These are phyloP conservation scores for Chalciporus chontae DNA, from an alignment of 768 basidiomycete species.

Conservation along the genomic window DNA sequence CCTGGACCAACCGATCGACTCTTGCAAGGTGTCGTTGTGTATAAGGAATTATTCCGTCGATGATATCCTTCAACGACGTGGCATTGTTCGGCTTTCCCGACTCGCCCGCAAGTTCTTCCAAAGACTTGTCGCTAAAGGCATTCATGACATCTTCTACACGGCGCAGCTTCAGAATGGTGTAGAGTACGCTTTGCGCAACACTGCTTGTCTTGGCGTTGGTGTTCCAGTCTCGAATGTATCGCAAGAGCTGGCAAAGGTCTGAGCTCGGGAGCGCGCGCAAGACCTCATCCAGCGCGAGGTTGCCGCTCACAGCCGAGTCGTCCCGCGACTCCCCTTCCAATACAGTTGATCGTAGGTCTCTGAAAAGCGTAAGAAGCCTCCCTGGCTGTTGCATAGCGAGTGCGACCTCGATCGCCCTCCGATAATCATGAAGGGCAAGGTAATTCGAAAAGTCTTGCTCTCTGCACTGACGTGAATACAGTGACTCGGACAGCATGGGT, in stretches of 20 bases:
- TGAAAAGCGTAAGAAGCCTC: conserved; percentile 77
- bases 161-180: conserved; percentile 76
- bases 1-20: conserved; percentile 85
- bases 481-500: not conserved
- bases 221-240: conserved; percentile 90
- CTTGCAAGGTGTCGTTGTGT: conserved; percentile 88
- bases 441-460: conserved; percentile 97
- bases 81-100: conserved; percentile 25
- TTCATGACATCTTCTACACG: conserved; percentile 68
- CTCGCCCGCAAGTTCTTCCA: conserved; percentile 23
- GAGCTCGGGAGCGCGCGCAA: conserved; percentile 64
- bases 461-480: conserved; percentile 42
- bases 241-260: conserved; percentile 79
- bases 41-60: conserved; percentile 89
- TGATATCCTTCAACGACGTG: conserved; percentile 58
- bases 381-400: conserved; percentile 93
- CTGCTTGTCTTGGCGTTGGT: conserved; percentile 84
- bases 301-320: conserved; percentile 57
- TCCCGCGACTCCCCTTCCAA: conserved; percentile 10
- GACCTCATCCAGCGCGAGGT: conserved; percentile 73
- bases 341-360: conserved; percentile 44
- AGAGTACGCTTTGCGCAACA: conserved; percentile 81
- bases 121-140: conserved; percentile 46
- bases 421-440: conserved; percentile 82
- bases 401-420: conserved; percentile 86